Conservation (phyloP, 257 asterid genomes). For the Cordia subcordata region DNA sequence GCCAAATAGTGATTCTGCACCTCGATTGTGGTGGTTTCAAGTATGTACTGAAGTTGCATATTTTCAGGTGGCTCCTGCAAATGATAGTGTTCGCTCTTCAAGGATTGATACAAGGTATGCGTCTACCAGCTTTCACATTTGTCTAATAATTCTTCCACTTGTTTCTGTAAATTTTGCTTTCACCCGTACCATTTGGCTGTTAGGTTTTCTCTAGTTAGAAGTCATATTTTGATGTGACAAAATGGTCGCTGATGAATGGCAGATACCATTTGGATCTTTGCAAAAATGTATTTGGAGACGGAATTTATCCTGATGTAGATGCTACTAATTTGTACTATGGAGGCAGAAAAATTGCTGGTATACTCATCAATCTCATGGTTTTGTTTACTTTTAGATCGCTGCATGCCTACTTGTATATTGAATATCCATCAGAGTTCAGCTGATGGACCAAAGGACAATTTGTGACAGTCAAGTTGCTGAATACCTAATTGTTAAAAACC, state of each 20-base stretch:
- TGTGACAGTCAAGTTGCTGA: no score
- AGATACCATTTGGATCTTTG: conserved; percentile 97
- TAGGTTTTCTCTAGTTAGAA: conserved; percentile 1
- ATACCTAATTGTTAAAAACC: no score
- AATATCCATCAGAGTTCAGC: no score
- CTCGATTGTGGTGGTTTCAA: conserved; percentile 99
- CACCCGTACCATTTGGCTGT: no score
- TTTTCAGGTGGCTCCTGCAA: conserved; percentile 93
- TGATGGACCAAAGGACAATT: no score
- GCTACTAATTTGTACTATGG: conserved; percentile 88
- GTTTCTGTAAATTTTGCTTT: no score
- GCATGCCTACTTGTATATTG: no score
- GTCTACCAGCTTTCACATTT: background rate
- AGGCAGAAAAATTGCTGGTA: conserved; percentile 87
- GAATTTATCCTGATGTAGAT: conserved; percentile 69
- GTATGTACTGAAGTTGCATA: conserved; percentile 97
- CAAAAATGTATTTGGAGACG: conserved; percentile 77
- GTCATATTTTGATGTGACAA: conserved; percentile 6
- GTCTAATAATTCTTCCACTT: conserved; percentile 5
- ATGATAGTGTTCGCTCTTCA: conserved; percentile 87
- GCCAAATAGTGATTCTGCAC: conserved; percentile 35
- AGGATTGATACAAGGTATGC: conserved; percentile 69
- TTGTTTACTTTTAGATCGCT: background rate
- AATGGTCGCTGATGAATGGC: conserved; percentile 24
- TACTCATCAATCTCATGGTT: conserved; percentile 7